Conservation (phyloP, 1,139 yeast species). For the Pichia kudriavzevii region DNA sequence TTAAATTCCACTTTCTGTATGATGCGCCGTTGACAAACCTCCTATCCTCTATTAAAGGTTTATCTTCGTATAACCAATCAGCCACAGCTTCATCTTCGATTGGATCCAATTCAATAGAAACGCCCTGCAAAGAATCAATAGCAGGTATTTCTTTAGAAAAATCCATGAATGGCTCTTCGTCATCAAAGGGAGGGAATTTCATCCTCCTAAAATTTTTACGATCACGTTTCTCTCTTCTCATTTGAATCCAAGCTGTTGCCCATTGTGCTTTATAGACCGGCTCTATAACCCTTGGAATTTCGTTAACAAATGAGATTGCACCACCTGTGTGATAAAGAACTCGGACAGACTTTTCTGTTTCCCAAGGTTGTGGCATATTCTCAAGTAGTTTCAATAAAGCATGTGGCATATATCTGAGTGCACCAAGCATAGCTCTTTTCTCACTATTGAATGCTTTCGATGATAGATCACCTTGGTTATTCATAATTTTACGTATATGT, state of each 20-base stretch:
- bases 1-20: slow-evolving; percentile 65
- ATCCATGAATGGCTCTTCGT: slow-evolving; percentile 88
- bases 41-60: slow-evolving; percentile 58
- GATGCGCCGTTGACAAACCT: slow-evolving; percentile 65
- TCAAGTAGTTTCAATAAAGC: slow-evolving; percentile 84
- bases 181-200: slow-evolving; percentile 95
- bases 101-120: slow-evolving; percentile 56
- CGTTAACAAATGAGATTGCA: slow-evolving; percentile 93
- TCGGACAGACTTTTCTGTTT: slow-evolving; percentile 71
- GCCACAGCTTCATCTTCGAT: slow-evolving; percentile 49
- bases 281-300: slow-evolving; percentile 83
- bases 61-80: slow-evolving; percentile 73
- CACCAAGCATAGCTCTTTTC: slow-evolving; percentile 82
- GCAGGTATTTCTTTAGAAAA: slow-evolving; percentile 76
- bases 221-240: slow-evolving; percentile 92
- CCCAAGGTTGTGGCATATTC: slow-evolving; percentile 99
- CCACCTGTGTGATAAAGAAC: slow-evolving; percentile 89
- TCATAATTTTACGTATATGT: slow-evolving; percentile 77
- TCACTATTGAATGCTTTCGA: slow-evolving; percentile 78
- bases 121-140: slow-evolving; percentile 62
- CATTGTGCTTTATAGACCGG: slow-evolving; percentile 92
- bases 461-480: slow-evolving; percentile 81
- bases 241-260: slow-evolving; percentile 87
- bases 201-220: slow-evolving; percentile 83
- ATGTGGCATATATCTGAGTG: slow-evolving; percentile 92